These are phyloP conservation scores for Zoysia pacifica DNA, from an alignment of 176 grass and related monocot genomes.

Conservation along the genomic window DNA sequence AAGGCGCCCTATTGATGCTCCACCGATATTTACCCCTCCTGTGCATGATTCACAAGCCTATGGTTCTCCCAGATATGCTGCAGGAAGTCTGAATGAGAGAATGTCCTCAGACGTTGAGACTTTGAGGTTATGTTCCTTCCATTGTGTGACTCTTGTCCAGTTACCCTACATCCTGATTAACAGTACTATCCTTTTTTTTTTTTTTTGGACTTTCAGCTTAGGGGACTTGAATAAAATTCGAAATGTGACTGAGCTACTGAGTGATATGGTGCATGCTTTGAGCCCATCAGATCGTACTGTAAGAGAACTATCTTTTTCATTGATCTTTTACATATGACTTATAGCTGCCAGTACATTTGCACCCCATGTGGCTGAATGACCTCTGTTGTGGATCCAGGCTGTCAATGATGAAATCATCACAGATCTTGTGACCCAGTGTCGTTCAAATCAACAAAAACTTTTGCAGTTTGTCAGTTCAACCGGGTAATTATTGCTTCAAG, in stretches of 20 bases:
- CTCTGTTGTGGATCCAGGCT: slow-evolving; percentile 53
- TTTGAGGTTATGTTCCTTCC: slow-evolving; percentile 53
- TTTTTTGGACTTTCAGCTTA: slow-evolving; percentile 46
- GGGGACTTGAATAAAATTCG: slow-evolving; percentile 73
- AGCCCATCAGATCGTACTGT: slow-evolving; percentile 69
- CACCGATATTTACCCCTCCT: slow-evolving; percentile 80
- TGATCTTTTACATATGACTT: not conserved
- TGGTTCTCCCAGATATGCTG: slow-evolving; percentile 50
- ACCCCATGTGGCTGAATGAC: slow-evolving; percentile 7
- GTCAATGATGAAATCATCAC: slow-evolving; percentile 76
- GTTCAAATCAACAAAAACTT: slow-evolving; percentile 71
- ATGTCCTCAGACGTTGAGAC: slow-evolving; percentile 56
- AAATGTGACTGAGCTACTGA: slow-evolving; percentile 70
- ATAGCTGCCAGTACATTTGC: slow-evolving; percentile 8
- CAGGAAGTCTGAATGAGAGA: slow-evolving; percentile 49
- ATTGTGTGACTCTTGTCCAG: not conserved
- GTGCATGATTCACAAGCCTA: slow-evolving; percentile 50
- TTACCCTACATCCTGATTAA: slow-evolving; percentile 10
- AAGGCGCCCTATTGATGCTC: slow-evolving; percentile 57
- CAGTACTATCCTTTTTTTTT: not conserved
- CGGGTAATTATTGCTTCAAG: slow-evolving; percentile 54
- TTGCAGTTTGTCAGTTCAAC: slow-evolving; percentile 80
- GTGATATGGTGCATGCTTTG: slow-evolving; percentile 83
- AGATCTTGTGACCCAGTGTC: slow-evolving; percentile 82
- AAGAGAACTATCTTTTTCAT: slow-evolving; percentile 28